phyloP scores from a whole-genome alignment of 1,284 basidiomycete species.

The Dichomitus squalens region DNA sequence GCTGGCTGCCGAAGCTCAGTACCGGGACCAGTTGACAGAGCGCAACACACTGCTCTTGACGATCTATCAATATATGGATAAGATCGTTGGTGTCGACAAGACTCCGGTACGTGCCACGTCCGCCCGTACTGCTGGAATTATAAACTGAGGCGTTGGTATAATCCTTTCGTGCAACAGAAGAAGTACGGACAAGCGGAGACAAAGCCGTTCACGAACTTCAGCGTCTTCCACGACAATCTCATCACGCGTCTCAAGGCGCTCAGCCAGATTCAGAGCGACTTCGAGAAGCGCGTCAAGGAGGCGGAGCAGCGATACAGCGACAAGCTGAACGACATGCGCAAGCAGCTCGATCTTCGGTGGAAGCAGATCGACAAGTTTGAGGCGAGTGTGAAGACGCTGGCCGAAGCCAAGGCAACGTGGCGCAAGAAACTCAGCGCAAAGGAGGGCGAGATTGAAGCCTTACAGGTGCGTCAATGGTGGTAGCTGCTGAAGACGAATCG shows the following conservation, averaged over 20 bases:
- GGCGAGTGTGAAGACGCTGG: slow-evolving; percentile 80
- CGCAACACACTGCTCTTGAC: slow-evolving; percentile 89
- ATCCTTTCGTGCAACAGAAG: slow-evolving; percentile 46
- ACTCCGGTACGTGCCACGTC: slow-evolving; percentile 61
- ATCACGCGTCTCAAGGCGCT: slow-evolving; percentile 84
- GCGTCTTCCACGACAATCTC: slow-evolving; percentile 94
- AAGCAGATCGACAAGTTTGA: slow-evolving; percentile 95
- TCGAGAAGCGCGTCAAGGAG: slow-evolving; percentile 86
- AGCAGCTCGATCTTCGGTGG: slow-evolving; percentile 88
- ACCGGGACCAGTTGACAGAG: slow-evolving; percentile 89
- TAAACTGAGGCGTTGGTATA: neutral
- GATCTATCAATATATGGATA: slow-evolving; percentile 95
- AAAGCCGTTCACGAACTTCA: slow-evolving; percentile 92
- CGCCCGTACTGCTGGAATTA: neutral
- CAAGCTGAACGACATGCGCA: slow-evolving; percentile 78
- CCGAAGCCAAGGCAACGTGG: slow-evolving; percentile 87
- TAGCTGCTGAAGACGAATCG: neutral
- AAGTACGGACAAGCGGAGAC: slow-evolving; percentile 76
- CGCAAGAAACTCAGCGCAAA: slow-evolving; percentile 80
- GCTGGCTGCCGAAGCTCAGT: slow-evolving; percentile 75
- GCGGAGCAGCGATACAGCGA: slow-evolving; percentile 75
- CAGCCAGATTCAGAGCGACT: slow-evolving; percentile 81
- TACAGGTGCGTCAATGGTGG: slow-evolving; percentile 56
- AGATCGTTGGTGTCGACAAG: slow-evolving; percentile 88
- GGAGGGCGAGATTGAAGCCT: slow-evolving; percentile 86